phyloP scores from a whole-genome alignment of 495 filamentous ascomycete species.

The Aspergillus baeticus region DNA sequence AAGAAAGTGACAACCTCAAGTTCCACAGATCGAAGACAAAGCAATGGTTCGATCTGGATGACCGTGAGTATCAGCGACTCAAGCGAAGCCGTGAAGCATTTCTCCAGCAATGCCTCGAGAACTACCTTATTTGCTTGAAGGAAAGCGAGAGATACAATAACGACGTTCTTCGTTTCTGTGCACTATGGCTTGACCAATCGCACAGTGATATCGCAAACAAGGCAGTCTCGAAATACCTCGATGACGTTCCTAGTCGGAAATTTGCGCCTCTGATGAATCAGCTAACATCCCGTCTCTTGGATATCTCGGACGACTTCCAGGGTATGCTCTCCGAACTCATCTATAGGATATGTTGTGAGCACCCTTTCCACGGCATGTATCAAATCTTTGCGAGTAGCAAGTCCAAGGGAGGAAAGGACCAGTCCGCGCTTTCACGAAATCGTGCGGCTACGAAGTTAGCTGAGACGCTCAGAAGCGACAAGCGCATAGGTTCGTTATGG shows the following conservation, averaged over 20 bases:
- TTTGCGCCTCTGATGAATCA: conserved; percentile 96
- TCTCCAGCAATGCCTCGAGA: conserved; percentile 83
- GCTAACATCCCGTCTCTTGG: conserved; percentile 82
- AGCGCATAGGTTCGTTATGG: conserved; percentile 54
- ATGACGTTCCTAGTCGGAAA: conserved; percentile 79
- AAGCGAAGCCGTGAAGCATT: conserved; percentile 74
- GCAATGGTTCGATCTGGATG: conserved; percentile 85
- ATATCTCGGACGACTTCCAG: conserved; percentile 70
- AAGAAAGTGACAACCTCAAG: conserved; percentile 48
- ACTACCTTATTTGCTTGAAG: conserved; percentile 81
- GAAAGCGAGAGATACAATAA: conserved; percentile 87
- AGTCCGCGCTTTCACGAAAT: conserved; percentile 67
- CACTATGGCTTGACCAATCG: conserved; percentile 87
- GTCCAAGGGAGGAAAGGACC: conserved; percentile 65
- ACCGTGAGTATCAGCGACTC: conserved; percentile 79
- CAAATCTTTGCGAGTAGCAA: conserved; percentile 83
- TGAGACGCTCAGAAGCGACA: conserved; percentile 52
- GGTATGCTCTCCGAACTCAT: conserved; percentile 67
- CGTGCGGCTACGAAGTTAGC: conserved; percentile 67
- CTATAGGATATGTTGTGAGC: conserved; percentile 78
- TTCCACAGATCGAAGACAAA: conserved; percentile 61
- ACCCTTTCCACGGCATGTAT: conserved; percentile 95
- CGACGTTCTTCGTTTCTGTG: conserved; percentile 89
- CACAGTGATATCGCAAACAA: conserved; percentile 69
- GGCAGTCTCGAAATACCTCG: conserved; percentile 68